Evolutionary conservation across 306 rosid genomes (phyloP), one percentile per base, ranked within the genome.

Genomic region (Canavalia gladiata): DNA sequence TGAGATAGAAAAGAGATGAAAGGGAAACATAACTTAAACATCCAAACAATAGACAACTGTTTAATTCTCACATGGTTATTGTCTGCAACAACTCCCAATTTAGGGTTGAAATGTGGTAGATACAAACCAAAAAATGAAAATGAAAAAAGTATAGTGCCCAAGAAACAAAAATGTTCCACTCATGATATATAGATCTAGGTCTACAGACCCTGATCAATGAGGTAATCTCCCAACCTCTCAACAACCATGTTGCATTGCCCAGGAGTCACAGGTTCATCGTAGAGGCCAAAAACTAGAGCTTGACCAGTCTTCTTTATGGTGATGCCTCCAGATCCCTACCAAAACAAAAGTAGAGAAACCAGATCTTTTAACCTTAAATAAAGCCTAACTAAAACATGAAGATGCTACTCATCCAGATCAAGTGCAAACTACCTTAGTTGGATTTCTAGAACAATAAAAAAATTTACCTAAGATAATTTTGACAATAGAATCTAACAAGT

Each of bases 211-310:
- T 95, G 99, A 56, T 95, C 99, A 55, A 85, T 1, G 49, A 95
- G 97, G 89, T 95, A 95, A 82, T 95, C 98, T 25, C 97, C 98
- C 92, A 94, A 73, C 97, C 97, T 92, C 92, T 92, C 97, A 72
- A 94, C 97, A 56, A 92, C 91, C 95, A 95, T 95, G 94, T 95
- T 95, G 97, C 98, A 94, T 34, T 94, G 98, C 74, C 97, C 97
- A 84, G 98, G 98, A 83, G 97, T 89, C 69, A 95, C 97, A 33
- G 98, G 98, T 72, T 95, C 98, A 75, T 95, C 97, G 46, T 95
- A 95, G 35, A 90, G 2, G 9, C 98, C 98, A 74, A 92, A 87
- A 34, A 95, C 89, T 78, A 95, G 86, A 77, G 98, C 95, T 83
- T 95, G 97, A 1, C 89, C 97, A 8, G 98, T 95, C 87, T 95